Percentiles rank a stretch among this genome's conserved stretches.
Conservation (phyloP, 768 basidiomycete genomes). For the Lactifluus echinatus region DNA sequence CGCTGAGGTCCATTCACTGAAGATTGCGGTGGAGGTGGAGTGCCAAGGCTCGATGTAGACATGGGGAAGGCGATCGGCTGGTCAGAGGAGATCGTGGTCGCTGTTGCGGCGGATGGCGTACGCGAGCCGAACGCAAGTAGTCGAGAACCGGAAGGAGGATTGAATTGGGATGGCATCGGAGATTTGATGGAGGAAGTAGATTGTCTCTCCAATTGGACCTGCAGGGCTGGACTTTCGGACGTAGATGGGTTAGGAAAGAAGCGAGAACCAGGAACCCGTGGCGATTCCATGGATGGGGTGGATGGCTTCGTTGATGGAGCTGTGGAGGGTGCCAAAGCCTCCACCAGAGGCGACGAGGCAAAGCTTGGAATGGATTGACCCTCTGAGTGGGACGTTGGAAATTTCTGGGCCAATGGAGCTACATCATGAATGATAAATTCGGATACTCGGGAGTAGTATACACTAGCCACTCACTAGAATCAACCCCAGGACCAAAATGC, state of each 20-base stretch:
- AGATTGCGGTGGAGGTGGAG: slow-evolving; percentile 20
- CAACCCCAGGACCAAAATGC: slow-evolving; percentile 7
- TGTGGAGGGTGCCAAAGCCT: background rate
- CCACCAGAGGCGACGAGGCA: background rate
- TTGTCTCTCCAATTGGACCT: slow-evolving; percentile 9
- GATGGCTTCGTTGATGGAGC: slow-evolving; percentile 16
- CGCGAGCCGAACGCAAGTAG: slow-evolving; percentile 35
- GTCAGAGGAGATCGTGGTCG: slow-evolving; percentile 1
- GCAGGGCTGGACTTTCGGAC: slow-evolving; percentile 6
- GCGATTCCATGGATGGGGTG: slow-evolving; percentile 15
- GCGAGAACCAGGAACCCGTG: slow-evolving; percentile 28
- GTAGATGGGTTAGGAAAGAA: slow-evolving; percentile 29
- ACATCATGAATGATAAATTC: background rate
- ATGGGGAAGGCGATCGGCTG: slow-evolving; percentile 19
- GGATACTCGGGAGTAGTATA: background rate
- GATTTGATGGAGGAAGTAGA: slow-evolving; percentile 18
- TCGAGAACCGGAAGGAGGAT: slow-evolving; percentile 35
- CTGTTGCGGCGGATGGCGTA: slow-evolving; percentile 20
- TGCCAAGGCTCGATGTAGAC: slow-evolving; percentile 17
- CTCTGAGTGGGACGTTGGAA: background rate
- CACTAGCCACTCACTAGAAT: slow-evolving; percentile 11
- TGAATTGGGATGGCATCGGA: slow-evolving; percentile 29
- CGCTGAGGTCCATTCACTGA: slow-evolving; percentile 1
- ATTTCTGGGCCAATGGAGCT: slow-evolving; percentile 2
- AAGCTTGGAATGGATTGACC: background rate